A percentile compares a stretch with the other conserved stretches of the same genome.
These are phyloP conservation scores for Ceraceosorus guamensis DNA, from an alignment of 1,284 basidiomycete genomes.

Conservation along the genomic window DNA sequence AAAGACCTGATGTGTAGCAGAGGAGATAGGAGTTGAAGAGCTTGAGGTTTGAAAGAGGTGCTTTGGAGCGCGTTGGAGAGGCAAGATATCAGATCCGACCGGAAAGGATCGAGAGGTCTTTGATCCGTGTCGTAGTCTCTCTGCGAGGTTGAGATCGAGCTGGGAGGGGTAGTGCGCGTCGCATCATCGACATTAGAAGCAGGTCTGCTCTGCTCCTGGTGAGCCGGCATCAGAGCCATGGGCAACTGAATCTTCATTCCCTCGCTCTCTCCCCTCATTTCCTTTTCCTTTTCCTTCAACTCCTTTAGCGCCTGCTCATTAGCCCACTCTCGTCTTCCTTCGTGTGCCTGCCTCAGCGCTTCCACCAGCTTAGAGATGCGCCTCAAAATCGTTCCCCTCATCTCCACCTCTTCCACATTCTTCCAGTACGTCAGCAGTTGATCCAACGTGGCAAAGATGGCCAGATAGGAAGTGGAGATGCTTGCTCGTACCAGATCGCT, in stretches of 20 bases:
- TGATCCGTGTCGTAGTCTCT: slow-evolving; percentile 28
- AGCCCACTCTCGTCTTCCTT: not conserved
- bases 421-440: slow-evolving; percentile 61
- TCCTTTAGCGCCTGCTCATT: too few relatives aligned
- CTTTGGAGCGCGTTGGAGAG: slow-evolving; percentile 32
- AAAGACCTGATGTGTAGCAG: slow-evolving; percentile 49
- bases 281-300: not conserved
- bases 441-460: slow-evolving; percentile 29
- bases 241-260: slow-evolving; percentile 4
- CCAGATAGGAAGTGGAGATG: slow-evolving; percentile 20
- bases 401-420: slow-evolving; percentile 66
- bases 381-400: slow-evolving; percentile 63
- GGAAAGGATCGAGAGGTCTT: slow-evolving; percentile 32
- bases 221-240: slow-evolving; percentile 3
- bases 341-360: slow-evolving; percentile 25
- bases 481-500: slow-evolving; percentile 26
- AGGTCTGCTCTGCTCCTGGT: not conserved
- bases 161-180: not conserved
- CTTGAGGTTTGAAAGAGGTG: slow-evolving; percentile 20
- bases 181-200: not conserved
- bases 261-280: not conserved
- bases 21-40: slow-evolving; percentile 28
- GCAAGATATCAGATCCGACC: slow-evolving; percentile 26
- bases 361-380: slow-evolving; percentile 35
- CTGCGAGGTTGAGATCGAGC: not conserved